Evolutionary conservation across 2,329 filamentous ascomycete genomes (phyloP).

Genomic region (Rhinocladiella mackenziei): DNA sequence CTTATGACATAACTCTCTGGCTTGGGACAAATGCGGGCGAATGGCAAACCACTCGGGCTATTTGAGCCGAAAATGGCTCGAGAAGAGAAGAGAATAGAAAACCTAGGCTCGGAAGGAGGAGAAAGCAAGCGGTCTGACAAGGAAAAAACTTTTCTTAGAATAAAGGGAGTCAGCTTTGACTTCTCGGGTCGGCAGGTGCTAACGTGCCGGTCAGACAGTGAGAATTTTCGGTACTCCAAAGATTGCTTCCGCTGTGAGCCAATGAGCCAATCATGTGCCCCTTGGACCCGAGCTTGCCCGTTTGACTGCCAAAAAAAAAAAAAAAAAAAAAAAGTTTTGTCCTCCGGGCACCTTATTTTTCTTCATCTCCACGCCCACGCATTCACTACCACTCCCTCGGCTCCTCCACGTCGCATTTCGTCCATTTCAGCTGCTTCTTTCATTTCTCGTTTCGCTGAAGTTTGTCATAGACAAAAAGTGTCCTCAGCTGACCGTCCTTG

Average conservation of each 20-base stretch:
- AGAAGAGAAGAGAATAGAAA: too few species aligned
- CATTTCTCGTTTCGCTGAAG: too few species aligned
- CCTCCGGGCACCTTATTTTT: background rate
- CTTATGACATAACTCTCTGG: too few species aligned
- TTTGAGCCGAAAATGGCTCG: background rate
- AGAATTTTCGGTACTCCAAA: background rate
- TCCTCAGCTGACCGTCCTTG: too few species aligned
- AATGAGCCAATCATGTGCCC: background rate
- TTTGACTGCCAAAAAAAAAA: background rate
- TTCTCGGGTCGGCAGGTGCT: too few species aligned
- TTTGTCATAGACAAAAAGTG: too few species aligned
- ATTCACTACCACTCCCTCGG: background rate
- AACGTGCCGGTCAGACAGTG: background rate
- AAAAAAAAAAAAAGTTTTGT: slow-evolving; percentile 2
- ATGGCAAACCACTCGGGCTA: slow-evolving; percentile 9
- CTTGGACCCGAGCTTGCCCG: slow-evolving; percentile 4
- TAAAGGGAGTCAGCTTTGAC: too few species aligned
- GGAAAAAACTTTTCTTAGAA: too few species aligned
- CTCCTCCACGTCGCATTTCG: background rate
- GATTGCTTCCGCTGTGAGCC: background rate
- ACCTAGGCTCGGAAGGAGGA: too few species aligned
- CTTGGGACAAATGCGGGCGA: slow-evolving; percentile 10
- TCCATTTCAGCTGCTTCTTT: too few species aligned
- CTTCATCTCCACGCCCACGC: background rate
- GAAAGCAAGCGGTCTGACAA: too few species aligned